A percentile compares a stretch with the other conserved stretches of the same genome.
phyloP scores from a whole-genome alignment of 2,329 filamentous ascomycete species.

The Rutstroemia sp. region DNA sequence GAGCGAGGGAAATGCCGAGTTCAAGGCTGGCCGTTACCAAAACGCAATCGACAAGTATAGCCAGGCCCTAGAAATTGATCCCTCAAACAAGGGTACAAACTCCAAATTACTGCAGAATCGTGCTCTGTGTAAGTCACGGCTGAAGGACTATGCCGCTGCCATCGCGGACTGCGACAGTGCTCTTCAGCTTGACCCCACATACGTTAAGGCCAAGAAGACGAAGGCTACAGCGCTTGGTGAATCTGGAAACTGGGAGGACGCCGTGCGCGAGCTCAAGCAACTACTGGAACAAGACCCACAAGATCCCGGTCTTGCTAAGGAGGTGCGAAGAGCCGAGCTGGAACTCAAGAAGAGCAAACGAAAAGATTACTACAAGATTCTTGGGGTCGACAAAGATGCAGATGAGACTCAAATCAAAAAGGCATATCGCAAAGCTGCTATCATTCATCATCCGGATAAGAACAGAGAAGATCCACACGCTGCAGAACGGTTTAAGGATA shows the following conservation, averaged over 20 bases:
- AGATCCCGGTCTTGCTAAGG: constrained; percentile 73
- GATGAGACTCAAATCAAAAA: constrained; percentile 85
- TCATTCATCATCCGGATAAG: constrained; percentile 95
- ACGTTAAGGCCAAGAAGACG: constrained; percentile 87
- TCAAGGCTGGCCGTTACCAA: constrained; percentile 77
- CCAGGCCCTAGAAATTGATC: constrained; percentile 76
- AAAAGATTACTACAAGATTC: constrained; percentile 99
- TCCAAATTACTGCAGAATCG: constrained; percentile 93
- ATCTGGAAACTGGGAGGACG: constrained; percentile 86
- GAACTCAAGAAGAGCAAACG: constrained; percentile 96
- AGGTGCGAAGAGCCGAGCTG: constrained; percentile 82
- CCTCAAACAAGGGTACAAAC: constrained; percentile 83
- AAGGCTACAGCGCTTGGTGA: constrained; percentile 84
- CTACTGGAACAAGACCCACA: constrained; percentile 76
- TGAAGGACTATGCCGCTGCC: constrained; percentile 77
- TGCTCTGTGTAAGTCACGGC: constrained; percentile 72
- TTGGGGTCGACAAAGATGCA: constrained; percentile 80
- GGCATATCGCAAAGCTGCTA: constrained; percentile 90
- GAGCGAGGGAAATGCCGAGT: constrained; percentile 83
- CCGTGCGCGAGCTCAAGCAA: constrained; percentile 80
- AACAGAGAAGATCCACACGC: constrained; percentile 81
- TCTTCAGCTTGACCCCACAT: constrained; percentile 72
- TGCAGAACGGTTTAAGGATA: constrained; percentile 93
- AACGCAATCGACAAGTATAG: constrained; percentile 80
- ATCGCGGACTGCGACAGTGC: constrained; percentile 83